Conservation (phyloP, 768 basidiomycete species). For the Suillus spraguei region DNA sequence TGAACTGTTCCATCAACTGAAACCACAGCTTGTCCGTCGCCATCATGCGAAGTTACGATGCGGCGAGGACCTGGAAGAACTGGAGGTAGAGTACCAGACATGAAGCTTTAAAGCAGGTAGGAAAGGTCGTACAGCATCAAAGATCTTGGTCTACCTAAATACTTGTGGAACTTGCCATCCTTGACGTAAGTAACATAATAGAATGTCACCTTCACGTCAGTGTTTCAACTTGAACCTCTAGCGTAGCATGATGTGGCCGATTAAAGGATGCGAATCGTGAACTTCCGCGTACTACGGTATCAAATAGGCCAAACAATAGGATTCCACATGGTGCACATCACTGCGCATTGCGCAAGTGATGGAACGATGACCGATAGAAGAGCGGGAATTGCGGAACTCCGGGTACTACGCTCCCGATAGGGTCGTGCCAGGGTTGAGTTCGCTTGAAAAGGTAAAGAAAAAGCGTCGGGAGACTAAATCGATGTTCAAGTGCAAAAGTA, state of each 20-base stretch:
- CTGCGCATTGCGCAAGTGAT: neutral
- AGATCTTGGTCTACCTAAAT: neutral
- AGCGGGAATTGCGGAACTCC: neutral
- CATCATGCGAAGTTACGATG: conserved; percentile 53
- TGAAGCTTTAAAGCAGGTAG: neutral
- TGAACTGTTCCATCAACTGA: conserved; percentile 36
- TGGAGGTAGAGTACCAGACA: conserved; percentile 13
- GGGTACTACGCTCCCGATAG: neutral
- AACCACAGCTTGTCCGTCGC: conserved; percentile 43
- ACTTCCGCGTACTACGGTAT: conserved; percentile 1
- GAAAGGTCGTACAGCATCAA: neutral
- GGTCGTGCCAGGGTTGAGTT: neutral
- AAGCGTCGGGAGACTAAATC: neutral
- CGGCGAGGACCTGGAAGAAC: conserved; percentile 45
- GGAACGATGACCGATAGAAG: neutral
- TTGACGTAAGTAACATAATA: neutral
- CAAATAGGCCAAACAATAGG: neutral
- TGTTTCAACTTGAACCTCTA: neutral
- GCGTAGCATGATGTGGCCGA: neutral
- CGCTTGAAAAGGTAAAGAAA: neutral
- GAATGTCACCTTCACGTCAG: neutral
- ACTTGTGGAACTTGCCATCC: neutral
- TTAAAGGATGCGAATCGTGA: neutral
- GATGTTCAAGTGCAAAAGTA: neutral
- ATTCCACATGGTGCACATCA: neutral